phyloP scores from a whole-genome alignment of 768 basidiomycete genomes.

The Mrakia hoshinonis region DNA sequence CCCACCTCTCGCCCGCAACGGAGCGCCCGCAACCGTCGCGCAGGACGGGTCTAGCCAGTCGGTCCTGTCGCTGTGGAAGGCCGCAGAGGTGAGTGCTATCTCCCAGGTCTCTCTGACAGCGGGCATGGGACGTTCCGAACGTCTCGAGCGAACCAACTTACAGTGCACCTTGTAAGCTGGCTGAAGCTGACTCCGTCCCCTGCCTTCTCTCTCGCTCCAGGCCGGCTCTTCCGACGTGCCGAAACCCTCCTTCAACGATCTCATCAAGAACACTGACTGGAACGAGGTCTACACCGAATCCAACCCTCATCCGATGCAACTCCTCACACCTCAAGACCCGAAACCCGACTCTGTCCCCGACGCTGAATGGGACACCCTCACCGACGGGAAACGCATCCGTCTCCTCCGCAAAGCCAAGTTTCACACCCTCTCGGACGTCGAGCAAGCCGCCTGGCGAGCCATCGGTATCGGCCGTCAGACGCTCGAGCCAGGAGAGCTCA shows the following conservation, averaged over 20 bases:
- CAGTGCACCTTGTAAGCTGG: too few species aligned
- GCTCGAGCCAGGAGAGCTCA: background rate
- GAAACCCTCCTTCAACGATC: too few species aligned
- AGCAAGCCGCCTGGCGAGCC: background rate
- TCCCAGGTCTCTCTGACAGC: too few species aligned
- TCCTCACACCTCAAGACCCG: background rate
- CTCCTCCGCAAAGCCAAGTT: background rate
- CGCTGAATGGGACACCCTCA: background rate
- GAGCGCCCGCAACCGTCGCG: background rate
- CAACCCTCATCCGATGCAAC: background rate
- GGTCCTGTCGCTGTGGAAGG: background rate
- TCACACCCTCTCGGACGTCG: background rate
- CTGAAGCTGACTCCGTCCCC: too few species aligned
- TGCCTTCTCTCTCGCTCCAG: too few species aligned
- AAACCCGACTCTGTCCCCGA: background rate
- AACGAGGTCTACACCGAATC: background rate
- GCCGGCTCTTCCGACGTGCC: too few species aligned
- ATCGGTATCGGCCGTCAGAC: background rate
- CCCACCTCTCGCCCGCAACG: background rate
- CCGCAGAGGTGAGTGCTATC: background rate
- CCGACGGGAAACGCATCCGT: background rate
- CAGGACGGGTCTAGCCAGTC: background rate
- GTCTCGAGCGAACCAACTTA: too few species aligned
- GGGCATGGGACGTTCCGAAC: too few species aligned
- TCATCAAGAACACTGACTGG: too few species aligned